Evolutionary conservation across 139 green algal genomes (phyloP).

Genomic region (Zygnema cylindricum): DNA sequence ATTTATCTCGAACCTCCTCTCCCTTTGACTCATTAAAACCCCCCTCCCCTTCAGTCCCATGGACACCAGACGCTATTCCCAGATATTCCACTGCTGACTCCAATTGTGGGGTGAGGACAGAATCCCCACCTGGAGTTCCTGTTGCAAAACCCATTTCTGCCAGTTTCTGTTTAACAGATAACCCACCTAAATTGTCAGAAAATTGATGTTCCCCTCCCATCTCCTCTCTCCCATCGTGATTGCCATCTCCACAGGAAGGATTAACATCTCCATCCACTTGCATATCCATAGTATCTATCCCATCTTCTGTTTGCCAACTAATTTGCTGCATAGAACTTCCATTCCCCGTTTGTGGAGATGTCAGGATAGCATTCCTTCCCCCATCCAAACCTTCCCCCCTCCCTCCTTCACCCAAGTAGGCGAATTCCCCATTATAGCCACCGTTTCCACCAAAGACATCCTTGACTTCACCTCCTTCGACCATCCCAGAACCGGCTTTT

Average conservation of each 20-base stretch:
- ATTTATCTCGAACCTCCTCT: no score
- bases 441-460: background rate
- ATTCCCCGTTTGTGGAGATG: background rate
- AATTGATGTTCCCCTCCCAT: background rate
- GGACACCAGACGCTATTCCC: no score
- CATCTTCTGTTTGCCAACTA: background rate
- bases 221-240: background rate
- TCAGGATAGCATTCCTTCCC: background rate
- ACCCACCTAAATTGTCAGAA: no score
- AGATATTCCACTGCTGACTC: no score
- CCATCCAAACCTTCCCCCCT: background rate
- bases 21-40: no score
- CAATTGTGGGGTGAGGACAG: background rate
- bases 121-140: background rate
- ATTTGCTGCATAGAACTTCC: background rate
- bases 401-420: background rate
- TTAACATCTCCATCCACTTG: background rate
- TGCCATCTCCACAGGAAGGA: background rate
- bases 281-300: background rate
- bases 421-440: no score
- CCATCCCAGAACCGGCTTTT: conserved; percentile 3
- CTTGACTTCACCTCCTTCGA: background rate
- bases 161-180: background rate
- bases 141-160: background rate
- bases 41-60: no score